Evolutionary conservation across 192 early-diverging fungal species (phyloP).

Genomic region (Podila horticola): DNA sequence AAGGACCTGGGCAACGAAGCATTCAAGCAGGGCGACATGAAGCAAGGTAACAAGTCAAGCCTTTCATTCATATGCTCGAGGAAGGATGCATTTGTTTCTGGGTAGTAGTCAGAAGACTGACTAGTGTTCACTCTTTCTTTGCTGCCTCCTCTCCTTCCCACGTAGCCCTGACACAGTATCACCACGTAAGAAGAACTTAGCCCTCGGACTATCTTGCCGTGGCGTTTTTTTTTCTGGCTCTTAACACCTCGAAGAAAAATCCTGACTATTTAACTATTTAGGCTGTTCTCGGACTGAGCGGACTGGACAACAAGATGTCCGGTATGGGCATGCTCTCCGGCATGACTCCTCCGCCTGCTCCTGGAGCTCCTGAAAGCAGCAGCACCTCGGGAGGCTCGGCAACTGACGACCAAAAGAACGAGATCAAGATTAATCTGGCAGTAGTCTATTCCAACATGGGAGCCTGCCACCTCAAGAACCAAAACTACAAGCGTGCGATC

Average conservation of each 20-base stretch:
- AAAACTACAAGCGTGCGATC: slow-evolving; percentile 48
- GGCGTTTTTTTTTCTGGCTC: neutral
- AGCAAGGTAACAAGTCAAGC: slow-evolving; percentile 27
- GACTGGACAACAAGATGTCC: slow-evolving; percentile 53
- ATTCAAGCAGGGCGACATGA: slow-evolving; percentile 48
- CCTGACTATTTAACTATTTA: slow-evolving; percentile 7
- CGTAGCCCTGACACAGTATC: slow-evolving; percentile 52
- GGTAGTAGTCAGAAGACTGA: no score
- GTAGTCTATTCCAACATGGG: slow-evolving; percentile 44
- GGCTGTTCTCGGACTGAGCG: slow-evolving; percentile 50
- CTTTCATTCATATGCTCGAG: neutral
- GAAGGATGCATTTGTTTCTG: no score
- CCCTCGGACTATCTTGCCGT: no score
- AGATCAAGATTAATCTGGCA: slow-evolving; percentile 44
- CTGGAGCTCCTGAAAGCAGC: neutral
- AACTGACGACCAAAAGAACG: slow-evolving; percentile 23
- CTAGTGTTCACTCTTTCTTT: neutral
- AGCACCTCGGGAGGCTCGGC: neutral
- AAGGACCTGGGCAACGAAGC: slow-evolving; percentile 55
- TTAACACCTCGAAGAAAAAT: neutral
- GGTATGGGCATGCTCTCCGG: slow-evolving; percentile 42
- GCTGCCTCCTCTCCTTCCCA: neutral
- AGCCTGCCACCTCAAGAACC: slow-evolving; percentile 52
- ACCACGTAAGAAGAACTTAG: slow-evolving; percentile 27
- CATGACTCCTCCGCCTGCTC: slow-evolving; percentile 4